Evolutionary conservation across 2,329 filamentous ascomycete species (phyloP).

Genomic region (Sporothrix protearum): DNA sequence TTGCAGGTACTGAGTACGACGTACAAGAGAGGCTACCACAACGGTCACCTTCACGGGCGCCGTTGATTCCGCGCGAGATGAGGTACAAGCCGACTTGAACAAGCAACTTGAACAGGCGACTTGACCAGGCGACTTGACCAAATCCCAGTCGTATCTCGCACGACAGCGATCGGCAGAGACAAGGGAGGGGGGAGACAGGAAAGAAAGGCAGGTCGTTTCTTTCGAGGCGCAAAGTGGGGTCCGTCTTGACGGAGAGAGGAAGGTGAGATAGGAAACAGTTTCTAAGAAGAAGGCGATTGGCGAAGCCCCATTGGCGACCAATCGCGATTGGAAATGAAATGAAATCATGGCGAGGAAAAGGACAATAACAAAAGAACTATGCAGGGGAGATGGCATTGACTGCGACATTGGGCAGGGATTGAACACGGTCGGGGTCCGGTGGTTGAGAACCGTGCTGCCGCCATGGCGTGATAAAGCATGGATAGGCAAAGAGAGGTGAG

Average conservation of each 20-base stretch:
- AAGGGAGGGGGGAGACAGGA: neutral
- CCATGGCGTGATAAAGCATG: slow-evolving; percentile 2
- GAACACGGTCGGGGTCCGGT: neutral
- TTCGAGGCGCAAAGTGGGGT: neutral
- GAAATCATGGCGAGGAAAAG: neutral
- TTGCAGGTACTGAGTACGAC: no score
- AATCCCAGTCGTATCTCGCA: slow-evolving; percentile 2
- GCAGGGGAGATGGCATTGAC: neutral
- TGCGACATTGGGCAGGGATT: neutral
- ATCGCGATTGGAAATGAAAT: neutral
- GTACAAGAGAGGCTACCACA: neutral
- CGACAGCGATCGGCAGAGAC: slow-evolving; percentile 10
- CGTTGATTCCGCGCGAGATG: neutral
- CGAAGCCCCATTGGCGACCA: no score
- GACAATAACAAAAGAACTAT: neutral
- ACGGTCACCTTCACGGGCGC: neutral
- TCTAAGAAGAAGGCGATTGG: neutral
- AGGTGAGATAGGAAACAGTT: neutral
- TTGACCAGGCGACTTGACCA: no score
- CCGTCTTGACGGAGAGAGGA: slow-evolving; percentile 8
- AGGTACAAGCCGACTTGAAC: no score
- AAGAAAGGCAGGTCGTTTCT: neutral
- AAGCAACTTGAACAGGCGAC: no score
- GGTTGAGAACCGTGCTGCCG: neutral
- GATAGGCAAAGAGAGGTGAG: neutral